Evolutionary conservation across 2,329 filamentous ascomycete genomes (phyloP), one percentile per base, ranked within the genome.

Genomic region (Cadophora sp.): DNA sequence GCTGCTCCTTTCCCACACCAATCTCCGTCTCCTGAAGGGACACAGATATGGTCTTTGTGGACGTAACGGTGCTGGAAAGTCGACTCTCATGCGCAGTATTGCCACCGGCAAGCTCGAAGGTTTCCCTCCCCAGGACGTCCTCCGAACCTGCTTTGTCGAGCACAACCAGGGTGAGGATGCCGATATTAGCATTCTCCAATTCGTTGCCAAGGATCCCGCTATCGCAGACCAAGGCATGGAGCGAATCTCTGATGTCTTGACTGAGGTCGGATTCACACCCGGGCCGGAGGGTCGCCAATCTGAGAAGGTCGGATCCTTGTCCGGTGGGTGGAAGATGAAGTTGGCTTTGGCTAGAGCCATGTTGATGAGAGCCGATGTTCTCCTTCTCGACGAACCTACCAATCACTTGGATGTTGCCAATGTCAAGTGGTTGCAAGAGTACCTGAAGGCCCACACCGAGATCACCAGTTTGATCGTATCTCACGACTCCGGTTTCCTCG

Each of bases 241-340:
- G 73, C 91, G 93, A 71, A 97, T 99, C 73, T 90, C 90, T 1
- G 84, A 88, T 67, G 95, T 98, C 68, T 82, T 99, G 69, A 86
- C 89, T 59, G 94, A 98, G 79, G 96, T 99, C 75, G 96, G 96
- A 51, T 99, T 99, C 82, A 96, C 92, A 24, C 81, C 92, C 69
- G 95, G 95, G 2, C 93, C 94, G 0, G 92, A 96, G 72, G 96
- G 95, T 67, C 89, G 93, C 68, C 96, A 98, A 80, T 86, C 90
- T 6, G 89, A 97, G 78, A 92, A 91, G 75, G 96, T 99, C 67
- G 96, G 96, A 73, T 97, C 95, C 22, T 83, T 99, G 43, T 98
- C 96, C 51, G 96, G 96, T 81, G 96, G 96, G 78, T 99, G 96
- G 96, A 98, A 98, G 87, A 99, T 99, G 96, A 99, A 99, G 89